phyloP scores from a whole-genome alignment of 192 early-diverging fungal genomes.

The Dissophora globulifera region DNA sequence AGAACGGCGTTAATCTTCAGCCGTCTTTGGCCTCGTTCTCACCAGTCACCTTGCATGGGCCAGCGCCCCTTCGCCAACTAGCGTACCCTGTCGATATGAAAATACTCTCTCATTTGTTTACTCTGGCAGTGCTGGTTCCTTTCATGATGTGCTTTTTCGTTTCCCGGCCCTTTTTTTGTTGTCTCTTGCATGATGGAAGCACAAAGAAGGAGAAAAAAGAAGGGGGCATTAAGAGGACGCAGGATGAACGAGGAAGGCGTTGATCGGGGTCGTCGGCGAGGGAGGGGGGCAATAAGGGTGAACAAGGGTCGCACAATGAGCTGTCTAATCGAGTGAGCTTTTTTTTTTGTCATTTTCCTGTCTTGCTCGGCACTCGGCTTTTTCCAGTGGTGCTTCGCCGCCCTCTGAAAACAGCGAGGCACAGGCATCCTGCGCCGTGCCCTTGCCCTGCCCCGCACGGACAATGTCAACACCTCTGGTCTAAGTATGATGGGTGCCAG shows the following conservation, averaged over 20 bases:
- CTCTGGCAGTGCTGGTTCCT: neutral
- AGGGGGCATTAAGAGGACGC: neutral
- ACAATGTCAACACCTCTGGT: no score
- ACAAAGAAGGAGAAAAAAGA: slow-evolving; percentile 7
- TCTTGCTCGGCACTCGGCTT: no score
- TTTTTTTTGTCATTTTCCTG: neutral
- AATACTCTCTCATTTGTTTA: neutral
- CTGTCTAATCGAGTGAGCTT: neutral
- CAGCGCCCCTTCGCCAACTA: neutral
- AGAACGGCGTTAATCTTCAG: no score
- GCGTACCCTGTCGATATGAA: neutral
- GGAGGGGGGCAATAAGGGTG: neutral
- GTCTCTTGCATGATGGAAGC: no score
- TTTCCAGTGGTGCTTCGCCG: neutral
- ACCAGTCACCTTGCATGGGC: no score
- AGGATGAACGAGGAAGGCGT: neutral
- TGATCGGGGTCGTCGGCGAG: neutral
- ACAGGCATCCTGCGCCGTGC: no score
- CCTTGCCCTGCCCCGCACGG: no score
- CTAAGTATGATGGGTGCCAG: no score
- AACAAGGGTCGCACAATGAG: neutral
- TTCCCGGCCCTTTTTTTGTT: no score
- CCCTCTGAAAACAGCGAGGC: no score
- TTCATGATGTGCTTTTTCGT: neutral
- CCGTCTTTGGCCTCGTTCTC: no score